phyloP scores from a whole-genome alignment of 805 yeast species.

The Vanderwaltozyma tropicalis region DNA sequence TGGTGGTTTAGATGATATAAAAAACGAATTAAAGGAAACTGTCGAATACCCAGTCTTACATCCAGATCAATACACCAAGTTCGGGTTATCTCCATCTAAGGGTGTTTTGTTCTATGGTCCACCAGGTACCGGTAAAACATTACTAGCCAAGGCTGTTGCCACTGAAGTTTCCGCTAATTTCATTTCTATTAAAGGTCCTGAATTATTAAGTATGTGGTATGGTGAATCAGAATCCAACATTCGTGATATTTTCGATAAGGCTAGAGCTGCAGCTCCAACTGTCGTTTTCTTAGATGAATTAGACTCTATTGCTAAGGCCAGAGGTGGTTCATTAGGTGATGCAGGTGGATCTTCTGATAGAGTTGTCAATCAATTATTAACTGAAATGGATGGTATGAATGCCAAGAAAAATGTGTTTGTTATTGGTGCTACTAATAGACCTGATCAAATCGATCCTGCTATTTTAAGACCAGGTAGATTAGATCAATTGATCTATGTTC shows the following conservation, averaged over 20 bases:
- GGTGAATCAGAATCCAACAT: slow-evolving; percentile 97
- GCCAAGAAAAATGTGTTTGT: slow-evolving; percentile 98
- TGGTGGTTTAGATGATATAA: slow-evolving; percentile 95
- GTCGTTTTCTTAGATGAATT: slow-evolving; percentile 97
- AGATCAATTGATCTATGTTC: slow-evolving; percentile 96
- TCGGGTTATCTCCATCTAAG: slow-evolving; percentile 94
- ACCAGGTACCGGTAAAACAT: slow-evolving; percentile 99
- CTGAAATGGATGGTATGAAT: slow-evolving; percentile 99
- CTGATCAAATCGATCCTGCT: slow-evolving; percentile 98
- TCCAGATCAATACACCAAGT: slow-evolving; percentile 97
- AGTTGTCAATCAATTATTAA: slow-evolving; percentile 90
- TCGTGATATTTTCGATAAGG: slow-evolving; percentile 95
- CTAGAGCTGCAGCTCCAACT: slow-evolving; percentile 99
- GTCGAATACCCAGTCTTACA: slow-evolving; percentile 98
- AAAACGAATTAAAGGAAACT: slow-evolving; percentile 94
- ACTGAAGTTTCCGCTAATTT: slow-evolving; percentile 98
- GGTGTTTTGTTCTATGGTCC: slow-evolving; percentile 99
- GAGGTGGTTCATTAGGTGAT: slow-evolving; percentile 92
- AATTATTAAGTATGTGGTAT: slow-evolving; percentile 89
- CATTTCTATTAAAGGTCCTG: slow-evolving; percentile 56
- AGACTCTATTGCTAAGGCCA: slow-evolving; percentile 95
- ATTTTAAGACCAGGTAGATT: slow-evolving; percentile 97
- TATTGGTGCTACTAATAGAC: slow-evolving; percentile 98
- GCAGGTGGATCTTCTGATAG: slow-evolving; percentile 71
- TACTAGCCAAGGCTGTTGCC: slow-evolving; percentile 97